Percentiles rank a stretch among this genome's conserved stretches.
Evolutionary conservation across 192 early-diverging fungal species (phyloP).

Genomic region (Diversispora epigaea): DNA sequence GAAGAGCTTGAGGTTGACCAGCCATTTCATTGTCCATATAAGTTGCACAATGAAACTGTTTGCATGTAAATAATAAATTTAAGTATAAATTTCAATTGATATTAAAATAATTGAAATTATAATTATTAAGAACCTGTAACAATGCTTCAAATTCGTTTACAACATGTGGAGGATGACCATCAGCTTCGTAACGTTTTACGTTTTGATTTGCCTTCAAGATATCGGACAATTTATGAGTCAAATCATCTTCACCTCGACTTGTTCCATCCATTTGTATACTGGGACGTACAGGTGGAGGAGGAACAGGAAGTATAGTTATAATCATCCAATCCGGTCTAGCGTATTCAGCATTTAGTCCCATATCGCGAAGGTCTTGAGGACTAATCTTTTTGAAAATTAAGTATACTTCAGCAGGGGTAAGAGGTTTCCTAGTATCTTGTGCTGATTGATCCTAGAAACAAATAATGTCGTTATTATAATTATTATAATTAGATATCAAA

Average conservation of each 20-base stretch:
- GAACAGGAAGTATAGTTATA: conserved; percentile 89
- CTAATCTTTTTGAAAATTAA: conserved; percentile 84
- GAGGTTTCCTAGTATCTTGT: conserved; percentile 57
- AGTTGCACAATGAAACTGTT: conserved; percentile 89
- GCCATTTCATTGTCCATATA: conserved; percentile 97
- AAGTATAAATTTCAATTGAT: not conserved
- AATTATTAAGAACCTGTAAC: conserved; percentile 50
- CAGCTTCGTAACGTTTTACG: conserved; percentile 74
- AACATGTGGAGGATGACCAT: conserved; percentile 86
- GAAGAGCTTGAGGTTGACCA: conserved; percentile 85
- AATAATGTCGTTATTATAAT: not conserved
- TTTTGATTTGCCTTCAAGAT: conserved; percentile 92
- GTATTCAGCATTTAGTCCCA: conserved; percentile 88
- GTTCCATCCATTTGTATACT: conserved; percentile 92
- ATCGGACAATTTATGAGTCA: conserved; percentile 91
- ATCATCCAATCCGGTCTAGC: conserved; percentile 99
- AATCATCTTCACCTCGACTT: conserved; percentile 89
- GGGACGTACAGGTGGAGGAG: conserved; percentile 95
- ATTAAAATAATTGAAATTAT: not conserved
- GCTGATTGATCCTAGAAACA: conserved; percentile 45
- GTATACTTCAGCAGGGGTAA: conserved; percentile 75
- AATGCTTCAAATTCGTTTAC: conserved; percentile 85
- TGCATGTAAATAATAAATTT: not conserved
- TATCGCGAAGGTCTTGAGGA: conserved; percentile 77
- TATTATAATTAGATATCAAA: not conserved